A percentile compares a stretch with the other conserved stretches of the same genome.
These are phyloP conservation scores for Penicillium nucicola DNA, from an alignment of 495 filamentous ascomycete species.

Conservation along the genomic window DNA sequence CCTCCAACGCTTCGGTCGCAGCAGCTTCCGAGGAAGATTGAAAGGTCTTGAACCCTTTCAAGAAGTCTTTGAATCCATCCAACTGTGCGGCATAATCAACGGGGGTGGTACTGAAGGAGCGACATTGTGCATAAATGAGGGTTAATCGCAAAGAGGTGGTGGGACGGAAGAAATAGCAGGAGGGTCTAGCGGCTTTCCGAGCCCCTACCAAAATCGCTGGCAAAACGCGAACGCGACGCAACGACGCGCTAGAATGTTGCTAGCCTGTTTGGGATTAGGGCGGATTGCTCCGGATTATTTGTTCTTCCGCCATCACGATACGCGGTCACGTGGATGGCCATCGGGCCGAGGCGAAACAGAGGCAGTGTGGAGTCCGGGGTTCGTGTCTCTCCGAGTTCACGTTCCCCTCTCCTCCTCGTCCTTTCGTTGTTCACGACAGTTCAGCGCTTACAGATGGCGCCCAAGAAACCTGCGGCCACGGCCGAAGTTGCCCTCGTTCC, in stretches of 20 bases:
- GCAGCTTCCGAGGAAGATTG: constrained; percentile 66
- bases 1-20: constrained; percentile 70
- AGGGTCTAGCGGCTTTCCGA: constrained; percentile 13
- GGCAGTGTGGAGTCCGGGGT: constrained; percentile 27
- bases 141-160: constrained; percentile 22
- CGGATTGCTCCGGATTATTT: constrained; percentile 28
- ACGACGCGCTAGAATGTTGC: constrained; percentile 18
- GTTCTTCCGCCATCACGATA: constrained; percentile 26
- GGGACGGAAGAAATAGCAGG: constrained; percentile 12
- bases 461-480: constrained; percentile 64
- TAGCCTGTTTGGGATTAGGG: constrained; percentile 5
- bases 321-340: not conserved
- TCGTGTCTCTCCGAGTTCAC: constrained; percentile 15
- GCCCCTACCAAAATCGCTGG: constrained; percentile 7
- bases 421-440: constrained; percentile 6
- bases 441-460: constrained; percentile 50
- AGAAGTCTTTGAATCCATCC: constrained; percentile 83
- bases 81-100: constrained; percentile 87
- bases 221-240: constrained; percentile 28
- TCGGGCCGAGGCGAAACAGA: constrained; percentile 12
- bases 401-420: constrained; percentile 7
- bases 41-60: constrained; percentile 80
- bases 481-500: constrained; percentile 78
- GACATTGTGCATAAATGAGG: constrained; percentile 57
- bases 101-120: constrained; percentile 67